Percentiles rank a stretch among this genome's conserved stretches.
Evolutionary conservation across 2,329 filamentous ascomycete species (phyloP).

Genomic region (Xylaria sp.): DNA sequence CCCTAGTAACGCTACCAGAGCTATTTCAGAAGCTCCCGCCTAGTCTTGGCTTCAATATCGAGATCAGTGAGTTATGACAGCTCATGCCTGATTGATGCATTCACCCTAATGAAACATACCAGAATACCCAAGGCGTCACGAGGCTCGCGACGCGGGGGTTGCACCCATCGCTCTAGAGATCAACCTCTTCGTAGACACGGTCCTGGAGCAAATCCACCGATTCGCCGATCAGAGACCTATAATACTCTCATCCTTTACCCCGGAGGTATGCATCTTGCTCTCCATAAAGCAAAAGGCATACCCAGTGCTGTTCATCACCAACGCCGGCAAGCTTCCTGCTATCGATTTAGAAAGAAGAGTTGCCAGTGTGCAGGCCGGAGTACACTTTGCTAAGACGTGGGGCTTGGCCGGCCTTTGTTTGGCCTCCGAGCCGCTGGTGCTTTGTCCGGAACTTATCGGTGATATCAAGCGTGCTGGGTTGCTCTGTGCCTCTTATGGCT

Average conservation of each 20-base stretch:
- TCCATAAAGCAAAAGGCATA: constrained; percentile 21
- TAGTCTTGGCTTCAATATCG: constrained; percentile 41
- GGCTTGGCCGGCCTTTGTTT: constrained; percentile 12
- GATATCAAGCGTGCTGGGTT: constrained; percentile 12
- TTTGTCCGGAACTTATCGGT: constrained; percentile 16
- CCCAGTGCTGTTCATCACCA: constrained; percentile 13
- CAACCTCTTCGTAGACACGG: constrained; percentile 18
- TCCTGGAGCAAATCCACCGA: constrained; percentile 10
- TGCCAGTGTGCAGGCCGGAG: constrained; percentile 11
- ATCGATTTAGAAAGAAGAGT: constrained; percentile 10
- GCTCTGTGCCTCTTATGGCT: constrained; percentile 14
- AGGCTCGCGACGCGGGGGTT: constrained; percentile 5
- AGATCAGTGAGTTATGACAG: constrained; percentile 19
- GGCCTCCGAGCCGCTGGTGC: constrained; percentile 13
- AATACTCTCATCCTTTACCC: constrained; percentile 20
- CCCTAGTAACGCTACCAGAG: constrained; percentile 52
- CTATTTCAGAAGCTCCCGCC: constrained; percentile 50
- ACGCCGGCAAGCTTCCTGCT: constrained; percentile 15
- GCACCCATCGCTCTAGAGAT: constrained; percentile 19
- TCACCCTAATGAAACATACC: background rate
- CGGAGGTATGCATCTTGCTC: constrained; percentile 21
- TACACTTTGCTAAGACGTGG: constrained; percentile 20
- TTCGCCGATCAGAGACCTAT: constrained; percentile 5
- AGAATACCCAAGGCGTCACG: constrained; percentile 20
- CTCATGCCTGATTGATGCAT: background rate